A percentile compares a stretch with the other conserved stretches of the same genome.
These are phyloP conservation scores for Malus hybrid DNA, from an alignment of 331 rosid genomes.

Conservation along the genomic window DNA sequence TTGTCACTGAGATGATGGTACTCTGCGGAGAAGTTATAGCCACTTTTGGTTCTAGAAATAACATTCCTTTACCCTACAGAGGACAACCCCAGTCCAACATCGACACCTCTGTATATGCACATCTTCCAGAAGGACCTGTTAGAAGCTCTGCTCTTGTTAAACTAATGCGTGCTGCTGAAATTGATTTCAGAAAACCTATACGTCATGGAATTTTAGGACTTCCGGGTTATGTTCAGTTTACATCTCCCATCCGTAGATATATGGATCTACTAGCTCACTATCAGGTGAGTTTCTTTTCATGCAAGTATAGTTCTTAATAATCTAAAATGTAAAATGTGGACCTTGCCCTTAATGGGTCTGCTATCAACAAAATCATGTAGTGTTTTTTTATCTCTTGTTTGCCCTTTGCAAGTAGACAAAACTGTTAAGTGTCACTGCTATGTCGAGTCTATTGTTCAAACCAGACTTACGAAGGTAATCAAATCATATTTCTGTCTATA, in stretches of 20 bases:
- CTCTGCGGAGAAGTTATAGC: slow-evolving; percentile 96
- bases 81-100: slow-evolving; percentile 96
- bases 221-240: slow-evolving; percentile 94
- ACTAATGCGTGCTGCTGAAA: slow-evolving; percentile 94
- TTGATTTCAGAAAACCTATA: slow-evolving; percentile 89
- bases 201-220: slow-evolving; percentile 89
- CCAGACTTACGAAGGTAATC: not conserved
- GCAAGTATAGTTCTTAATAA: slow-evolving; percentile 1
- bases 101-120: slow-evolving; percentile 64
- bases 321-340: not conserved
- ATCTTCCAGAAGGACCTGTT: slow-evolving; percentile 99
- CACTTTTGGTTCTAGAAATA: slow-evolving; percentile 61
- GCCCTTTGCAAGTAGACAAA: not conserved
- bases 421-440: not conserved
- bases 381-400: not conserved
- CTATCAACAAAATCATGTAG: not conserved
- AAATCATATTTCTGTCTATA: not conserved
- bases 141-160: slow-evolving; percentile 79
- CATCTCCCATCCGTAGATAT: slow-evolving; percentile 97
- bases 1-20: slow-evolving; percentile 96
- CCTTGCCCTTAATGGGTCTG: not conserved
- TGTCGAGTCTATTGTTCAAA: not conserved
- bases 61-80: slow-evolving; percentile 85
- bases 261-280: slow-evolving; percentile 94
- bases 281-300: slow-evolving; percentile 45